These are phyloP conservation scores for Hippophae gyantsensis DNA, from an alignment of 306 rosid genomes.

Conservation along the genomic window DNA sequence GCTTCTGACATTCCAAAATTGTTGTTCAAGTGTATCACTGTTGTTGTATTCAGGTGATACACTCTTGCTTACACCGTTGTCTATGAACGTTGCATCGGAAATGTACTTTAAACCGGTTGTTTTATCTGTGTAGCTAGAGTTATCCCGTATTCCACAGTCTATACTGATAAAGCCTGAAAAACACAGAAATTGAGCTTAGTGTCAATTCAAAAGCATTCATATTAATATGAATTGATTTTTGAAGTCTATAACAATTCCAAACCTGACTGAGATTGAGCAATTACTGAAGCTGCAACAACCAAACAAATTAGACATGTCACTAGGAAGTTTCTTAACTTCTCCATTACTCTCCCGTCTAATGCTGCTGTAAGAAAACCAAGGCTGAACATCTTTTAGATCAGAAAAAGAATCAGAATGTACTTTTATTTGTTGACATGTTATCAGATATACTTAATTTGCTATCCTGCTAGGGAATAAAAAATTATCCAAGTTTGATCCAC, in stretches of 20 bases:
- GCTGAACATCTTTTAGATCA: not conserved
- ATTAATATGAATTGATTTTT: not conserved
- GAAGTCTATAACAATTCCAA: not conserved
- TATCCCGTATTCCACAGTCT: constrained; percentile 22
- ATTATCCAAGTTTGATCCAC: not conserved
- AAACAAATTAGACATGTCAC: constrained; percentile 10
- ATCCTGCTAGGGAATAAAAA: too few relatives aligned
- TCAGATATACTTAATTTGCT: not conserved
- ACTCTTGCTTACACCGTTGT: constrained; percentile 9
- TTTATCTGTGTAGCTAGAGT: constrained; percentile 18
- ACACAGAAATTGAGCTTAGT: not conserved
- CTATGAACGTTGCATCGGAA: constrained; percentile 16
- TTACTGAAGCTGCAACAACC: constrained; percentile 14
- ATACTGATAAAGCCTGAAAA: constrained; percentile 27
- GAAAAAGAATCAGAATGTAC: not conserved
- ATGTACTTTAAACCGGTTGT: constrained; percentile 18
- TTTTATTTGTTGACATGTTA: too few relatives aligned
- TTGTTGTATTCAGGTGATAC: constrained; percentile 12
- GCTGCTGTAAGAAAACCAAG: not conserved
- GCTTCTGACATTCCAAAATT: constrained; percentile 23
- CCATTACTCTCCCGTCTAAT: not conserved
- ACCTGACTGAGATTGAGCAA: constrained; percentile 27
- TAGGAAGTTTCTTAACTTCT: constrained; percentile 7
- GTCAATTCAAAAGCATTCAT: not conserved
- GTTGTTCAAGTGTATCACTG: not conserved